phyloP scores from a whole-genome alignment of 169 alveolate species.

The Plasmodium cynomolgi region DNA sequence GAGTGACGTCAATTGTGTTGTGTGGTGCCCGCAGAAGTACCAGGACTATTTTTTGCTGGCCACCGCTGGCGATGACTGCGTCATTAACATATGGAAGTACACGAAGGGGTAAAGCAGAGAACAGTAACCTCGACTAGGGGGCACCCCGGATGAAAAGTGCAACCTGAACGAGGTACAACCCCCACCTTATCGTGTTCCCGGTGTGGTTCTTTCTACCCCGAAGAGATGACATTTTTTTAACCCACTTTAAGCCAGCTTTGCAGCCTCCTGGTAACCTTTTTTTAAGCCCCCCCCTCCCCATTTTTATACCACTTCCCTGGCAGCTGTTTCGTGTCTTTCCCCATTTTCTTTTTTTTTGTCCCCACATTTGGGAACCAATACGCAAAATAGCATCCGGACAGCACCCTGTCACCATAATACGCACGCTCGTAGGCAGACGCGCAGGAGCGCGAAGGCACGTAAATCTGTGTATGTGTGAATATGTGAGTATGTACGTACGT shows the following conservation, averaged over 20 bases:
- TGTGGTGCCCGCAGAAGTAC: constrained; percentile 77
- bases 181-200: neutral
- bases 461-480: neutral
- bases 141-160: neutral
- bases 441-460: too few relatives aligned
- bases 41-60: constrained; percentile 74
- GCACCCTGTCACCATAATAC: neutral
- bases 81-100: constrained; percentile 80
- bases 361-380: neutral
- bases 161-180: neutral
- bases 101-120: constrained; percentile 1
- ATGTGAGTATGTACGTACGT: too few relatives aligned
- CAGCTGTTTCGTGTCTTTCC: neutral
- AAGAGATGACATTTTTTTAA: neutral
- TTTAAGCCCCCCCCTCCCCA: neutral
- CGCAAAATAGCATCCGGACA: neutral
- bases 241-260: neutral
- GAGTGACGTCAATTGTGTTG: constrained; percentile 83
- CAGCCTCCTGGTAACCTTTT: neutral
- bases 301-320: neutral
- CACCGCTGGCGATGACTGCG: constrained; percentile 85
- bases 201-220: neutral
- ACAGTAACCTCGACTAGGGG: neutral
- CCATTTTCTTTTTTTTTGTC: neutral
- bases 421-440: neutral